phyloP scores from a whole-genome alignment of 2,329 filamentous ascomycete genomes.

The Paecilomyces formosus region DNA sequence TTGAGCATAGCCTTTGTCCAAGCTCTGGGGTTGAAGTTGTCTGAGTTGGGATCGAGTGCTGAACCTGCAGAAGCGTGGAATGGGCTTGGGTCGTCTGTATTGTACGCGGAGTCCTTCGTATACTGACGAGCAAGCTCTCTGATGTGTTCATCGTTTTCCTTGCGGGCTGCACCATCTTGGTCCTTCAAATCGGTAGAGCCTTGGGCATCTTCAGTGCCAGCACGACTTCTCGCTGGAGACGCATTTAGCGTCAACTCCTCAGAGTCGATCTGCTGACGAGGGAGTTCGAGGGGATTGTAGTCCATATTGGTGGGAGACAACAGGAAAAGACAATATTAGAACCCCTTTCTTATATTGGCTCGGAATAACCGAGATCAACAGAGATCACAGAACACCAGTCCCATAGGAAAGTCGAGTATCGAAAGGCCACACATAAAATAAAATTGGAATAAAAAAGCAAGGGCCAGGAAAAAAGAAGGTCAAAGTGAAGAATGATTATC shows the following conservation, averaged over 20 bases:
- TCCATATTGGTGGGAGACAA: too few relatives aligned
- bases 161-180: not conserved
- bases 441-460: too few relatives aligned
- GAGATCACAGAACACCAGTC: too few relatives aligned
- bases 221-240: not conserved
- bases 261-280: not conserved
- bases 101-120: not conserved
- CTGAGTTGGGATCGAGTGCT: conserved; percentile 34
- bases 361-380: too few relatives aligned
- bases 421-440: too few relatives aligned
- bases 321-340: too few relatives aligned
- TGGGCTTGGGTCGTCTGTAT: conserved; percentile 19
- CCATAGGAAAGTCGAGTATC: too few relatives aligned
- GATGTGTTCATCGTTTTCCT: not conserved
- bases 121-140: not conserved
- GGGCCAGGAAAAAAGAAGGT: too few relatives aligned
- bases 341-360: too few relatives aligned
- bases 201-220: not conserved
- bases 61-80: conserved; percentile 27
- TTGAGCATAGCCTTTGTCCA: conserved; percentile 38
- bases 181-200: not conserved
- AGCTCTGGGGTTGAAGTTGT: conserved; percentile 34
- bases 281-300: too few relatives aligned
- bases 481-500: too few relatives aligned
- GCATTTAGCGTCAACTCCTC: not conserved